phyloP scores from a whole-genome alignment of 2,329 filamentous ascomycete genomes.

The Hymenoscyphus fructigenus region DNA sequence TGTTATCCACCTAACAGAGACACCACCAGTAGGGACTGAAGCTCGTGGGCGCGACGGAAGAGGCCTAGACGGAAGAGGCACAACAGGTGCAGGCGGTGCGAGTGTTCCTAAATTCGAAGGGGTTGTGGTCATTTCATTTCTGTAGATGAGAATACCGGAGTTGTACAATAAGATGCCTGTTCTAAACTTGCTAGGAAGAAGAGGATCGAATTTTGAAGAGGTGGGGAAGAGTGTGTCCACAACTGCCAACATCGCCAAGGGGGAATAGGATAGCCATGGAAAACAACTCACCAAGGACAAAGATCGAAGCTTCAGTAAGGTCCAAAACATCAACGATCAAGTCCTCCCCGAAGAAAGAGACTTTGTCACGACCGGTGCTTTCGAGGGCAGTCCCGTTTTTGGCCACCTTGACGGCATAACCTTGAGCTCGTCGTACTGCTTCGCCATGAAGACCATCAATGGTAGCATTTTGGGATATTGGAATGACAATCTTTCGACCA shows the following conservation, averaged over 20 bases:
- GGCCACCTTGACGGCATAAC: constrained; percentile 9
- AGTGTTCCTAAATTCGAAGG: too few species aligned
- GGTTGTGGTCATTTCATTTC: background rate
- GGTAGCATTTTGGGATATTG: constrained; percentile 4
- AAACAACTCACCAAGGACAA: constrained; percentile 4
- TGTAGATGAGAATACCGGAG: background rate
- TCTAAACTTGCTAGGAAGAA: too few species aligned
- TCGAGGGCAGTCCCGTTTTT: constrained; percentile 9
- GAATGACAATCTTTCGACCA: constrained; percentile 11
- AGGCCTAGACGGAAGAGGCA: too few species aligned
- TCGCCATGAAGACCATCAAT: constrained; percentile 13
- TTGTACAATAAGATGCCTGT: too few species aligned
- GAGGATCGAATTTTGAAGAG: too few species aligned
- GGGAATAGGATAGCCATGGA: too few species aligned
- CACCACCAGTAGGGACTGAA: too few species aligned
- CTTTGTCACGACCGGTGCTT: constrained; percentile 8
- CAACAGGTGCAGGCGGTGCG: too few species aligned
- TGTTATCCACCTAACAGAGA: constrained; percentile 17
- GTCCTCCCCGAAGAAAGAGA: constrained; percentile 12
- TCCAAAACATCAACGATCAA: constrained; percentile 12
- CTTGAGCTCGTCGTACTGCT: constrained; percentile 9
- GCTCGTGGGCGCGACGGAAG: too few species aligned
- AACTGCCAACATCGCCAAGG: too few species aligned
- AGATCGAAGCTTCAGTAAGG: constrained; percentile 14
- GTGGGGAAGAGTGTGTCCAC: too few species aligned